Evolutionary conservation across 2,329 filamentous ascomycete genomes (phyloP).

Genomic region (Fusarium brevicatenulatum): DNA sequence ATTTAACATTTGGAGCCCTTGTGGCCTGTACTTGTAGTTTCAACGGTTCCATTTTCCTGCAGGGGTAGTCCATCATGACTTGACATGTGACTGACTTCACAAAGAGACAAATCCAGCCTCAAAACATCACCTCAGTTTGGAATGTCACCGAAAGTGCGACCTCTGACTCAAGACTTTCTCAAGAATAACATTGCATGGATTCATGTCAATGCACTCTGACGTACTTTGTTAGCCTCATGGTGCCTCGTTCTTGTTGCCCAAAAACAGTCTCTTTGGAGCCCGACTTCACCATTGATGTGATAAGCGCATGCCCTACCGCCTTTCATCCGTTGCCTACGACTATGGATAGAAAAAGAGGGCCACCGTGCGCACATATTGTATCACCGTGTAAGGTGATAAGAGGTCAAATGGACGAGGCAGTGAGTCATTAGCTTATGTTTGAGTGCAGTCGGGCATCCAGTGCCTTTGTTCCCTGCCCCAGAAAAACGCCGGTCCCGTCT

Average conservation of each 20-base stretch:
- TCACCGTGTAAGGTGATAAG: constrained; percentile 3
- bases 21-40: constrained; percentile 11
- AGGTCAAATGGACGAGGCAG: constrained; percentile 16
- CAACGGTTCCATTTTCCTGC: background rate
- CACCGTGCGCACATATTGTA: background rate
- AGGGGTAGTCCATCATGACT: constrained; percentile 23
- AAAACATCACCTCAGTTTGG: background rate
- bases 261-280: constrained; percentile 26
- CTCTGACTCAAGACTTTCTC: constrained; percentile 2
- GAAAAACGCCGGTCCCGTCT: constrained; percentile 40
- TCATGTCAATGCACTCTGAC: constrained; percentile 19
- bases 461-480: constrained; percentile 19
- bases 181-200: background rate
- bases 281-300: constrained; percentile 10
- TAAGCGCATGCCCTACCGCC: background rate
- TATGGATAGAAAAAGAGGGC: constrained; percentile 7
- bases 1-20: too few relatives aligned
- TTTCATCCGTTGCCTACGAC: background rate
- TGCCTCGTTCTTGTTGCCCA: constrained; percentile 18
- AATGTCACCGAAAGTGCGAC: background rate
- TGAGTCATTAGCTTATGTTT: constrained; percentile 23
- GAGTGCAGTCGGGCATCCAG: constrained; percentile 18
- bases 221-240: background rate
- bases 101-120: background rate
- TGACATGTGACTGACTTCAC: constrained; percentile 36